phyloP scores from a whole-genome alignment of 495 filamentous ascomycete genomes.

The Tuber indicum region DNA sequence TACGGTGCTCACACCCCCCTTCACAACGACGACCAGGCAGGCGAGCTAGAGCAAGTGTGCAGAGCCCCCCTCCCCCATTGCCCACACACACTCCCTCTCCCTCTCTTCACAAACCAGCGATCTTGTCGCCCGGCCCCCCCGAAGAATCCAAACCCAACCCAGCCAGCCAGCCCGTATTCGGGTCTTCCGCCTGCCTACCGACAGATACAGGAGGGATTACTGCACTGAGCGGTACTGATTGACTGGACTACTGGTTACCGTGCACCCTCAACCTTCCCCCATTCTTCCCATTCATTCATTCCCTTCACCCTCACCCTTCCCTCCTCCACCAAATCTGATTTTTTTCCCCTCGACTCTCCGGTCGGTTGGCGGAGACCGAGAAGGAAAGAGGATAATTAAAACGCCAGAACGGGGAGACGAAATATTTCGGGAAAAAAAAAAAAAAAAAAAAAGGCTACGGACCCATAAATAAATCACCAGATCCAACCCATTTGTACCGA shows the following conservation, averaged over 20 bases:
- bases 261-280: neutral
- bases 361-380: conserved; percentile 6
- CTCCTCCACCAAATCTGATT: neutral
- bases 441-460: neutral
- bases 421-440: neutral
- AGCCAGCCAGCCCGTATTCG: neutral
- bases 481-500: neutral
- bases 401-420: neutral
- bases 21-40: neutral
- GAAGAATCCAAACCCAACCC: neutral
- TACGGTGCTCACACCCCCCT: neutral
- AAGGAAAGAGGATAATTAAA: neutral
- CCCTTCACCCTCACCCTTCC: neutral
- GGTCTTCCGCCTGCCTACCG: neutral
- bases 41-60: neutral
- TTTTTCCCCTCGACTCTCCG: neutral
- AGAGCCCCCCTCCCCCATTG: neutral
- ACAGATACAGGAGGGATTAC: neutral
- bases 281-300: neutral
- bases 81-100: neutral
- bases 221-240: neutral
- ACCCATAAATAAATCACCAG: neutral
- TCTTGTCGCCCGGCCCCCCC: neutral
- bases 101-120: neutral
- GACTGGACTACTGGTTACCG: neutral